Evolutionary conservation across 176 grass and related monocot genomes (phyloP).

Genomic region (Zizania latifolia): DNA sequence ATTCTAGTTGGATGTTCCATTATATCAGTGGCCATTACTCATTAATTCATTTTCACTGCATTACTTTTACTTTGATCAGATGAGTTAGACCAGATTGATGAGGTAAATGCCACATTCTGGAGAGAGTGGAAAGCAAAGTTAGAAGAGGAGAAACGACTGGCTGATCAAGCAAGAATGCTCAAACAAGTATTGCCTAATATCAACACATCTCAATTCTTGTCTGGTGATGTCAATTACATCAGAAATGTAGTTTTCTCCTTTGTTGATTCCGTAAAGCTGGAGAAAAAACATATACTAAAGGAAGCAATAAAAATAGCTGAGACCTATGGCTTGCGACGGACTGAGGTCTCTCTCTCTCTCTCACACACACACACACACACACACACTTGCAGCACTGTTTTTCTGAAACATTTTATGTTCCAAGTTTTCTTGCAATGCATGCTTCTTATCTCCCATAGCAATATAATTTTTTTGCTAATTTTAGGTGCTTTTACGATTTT

Average conservation of each 20-base stretch:
- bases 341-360: slow-evolving; percentile 49
- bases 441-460: slow-evolving; percentile 24
- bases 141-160: slow-evolving; percentile 80
- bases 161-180: slow-evolving; percentile 74
- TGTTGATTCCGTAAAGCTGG: slow-evolving; percentile 64
- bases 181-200: slow-evolving; percentile 74
- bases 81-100: slow-evolving; percentile 67
- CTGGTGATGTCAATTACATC: slow-evolving; percentile 69
- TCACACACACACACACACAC: not conserved
- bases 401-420: slow-evolving; percentile 9
- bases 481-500: slow-evolving; percentile 79
- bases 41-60: slow-evolving; percentile 20
- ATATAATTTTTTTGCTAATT: slow-evolving; percentile 38
- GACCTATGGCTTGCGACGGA: slow-evolving; percentile 69
- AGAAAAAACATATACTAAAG: slow-evolving; percentile 84
- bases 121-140: slow-evolving; percentile 88
- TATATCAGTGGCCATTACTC: slow-evolving; percentile 2
- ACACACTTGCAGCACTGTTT: too few relatives aligned
- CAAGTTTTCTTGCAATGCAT: slow-evolving; percentile 29
- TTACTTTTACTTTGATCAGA: slow-evolving; percentile 53
- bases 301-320: slow-evolving; percentile 82
- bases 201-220: slow-evolving; percentile 67
- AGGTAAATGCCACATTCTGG: slow-evolving; percentile 73
- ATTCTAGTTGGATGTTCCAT: not conserved
- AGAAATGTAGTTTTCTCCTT: slow-evolving; percentile 67